Evolutionary conservation across 345 rosid genomes (phyloP).

Genomic region (Arabidopsis suecica): DNA sequence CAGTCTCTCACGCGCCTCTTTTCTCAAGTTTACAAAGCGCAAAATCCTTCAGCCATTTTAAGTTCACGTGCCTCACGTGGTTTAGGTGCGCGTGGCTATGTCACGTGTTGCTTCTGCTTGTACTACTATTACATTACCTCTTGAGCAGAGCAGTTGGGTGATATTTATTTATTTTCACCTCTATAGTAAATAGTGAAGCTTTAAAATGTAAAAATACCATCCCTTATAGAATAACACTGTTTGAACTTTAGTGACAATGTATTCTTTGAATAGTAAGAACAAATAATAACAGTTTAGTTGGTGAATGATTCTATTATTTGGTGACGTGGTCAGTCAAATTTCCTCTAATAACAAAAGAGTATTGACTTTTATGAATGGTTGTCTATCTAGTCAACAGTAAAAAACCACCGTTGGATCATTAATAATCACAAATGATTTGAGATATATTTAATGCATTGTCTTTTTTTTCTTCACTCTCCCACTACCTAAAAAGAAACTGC

Average conservation of each 20-base stretch:
- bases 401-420: conserved; percentile 38
- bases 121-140: conserved; percentile 23
- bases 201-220: not conserved
- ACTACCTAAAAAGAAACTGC: conserved; percentile 35
- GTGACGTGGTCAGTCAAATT: conserved; percentile 37
- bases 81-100: conserved; percentile 1
- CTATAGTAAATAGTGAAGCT: not conserved
- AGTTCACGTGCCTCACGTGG: not conserved
- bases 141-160: conserved; percentile 3
- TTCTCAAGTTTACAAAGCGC: no score
- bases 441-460: conserved; percentile 42
- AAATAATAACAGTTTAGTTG: conserved; percentile 2
- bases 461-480: conserved; percentile 36
- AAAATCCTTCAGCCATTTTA: not conserved
- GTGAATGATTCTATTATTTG: not conserved
- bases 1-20: conserved; percentile 8
- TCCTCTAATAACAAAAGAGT: conserved; percentile 22
- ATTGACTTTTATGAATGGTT: conserved; percentile 42
- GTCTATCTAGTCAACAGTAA: conserved; percentile 39
- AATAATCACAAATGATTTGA: conserved; percentile 28
- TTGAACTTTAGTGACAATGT: not conserved
- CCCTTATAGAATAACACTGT: not conserved
- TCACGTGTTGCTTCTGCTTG: not conserved
- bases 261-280: conserved; percentile 10
- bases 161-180: not conserved